Conservation (phyloP, 192 early-diverging fungal species). For the Lunasporangiospora selenospora region DNA sequence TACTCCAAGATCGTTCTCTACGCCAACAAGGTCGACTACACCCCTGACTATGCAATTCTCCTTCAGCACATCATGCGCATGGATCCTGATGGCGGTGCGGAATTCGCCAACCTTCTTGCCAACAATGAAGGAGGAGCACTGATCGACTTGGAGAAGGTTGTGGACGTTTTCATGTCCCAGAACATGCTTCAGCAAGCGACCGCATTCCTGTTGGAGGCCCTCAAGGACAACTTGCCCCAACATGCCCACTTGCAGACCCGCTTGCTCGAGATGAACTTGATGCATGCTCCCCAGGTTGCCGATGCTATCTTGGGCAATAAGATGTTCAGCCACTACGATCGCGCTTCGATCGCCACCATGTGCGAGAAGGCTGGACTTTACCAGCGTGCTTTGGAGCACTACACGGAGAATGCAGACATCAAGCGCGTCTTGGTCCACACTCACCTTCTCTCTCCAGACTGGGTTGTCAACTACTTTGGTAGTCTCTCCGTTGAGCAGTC, state of each 20-base stretch:
- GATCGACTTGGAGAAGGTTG: constrained; percentile 85
- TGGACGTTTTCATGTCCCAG: constrained; percentile 91
- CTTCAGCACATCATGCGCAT: constrained; percentile 90
- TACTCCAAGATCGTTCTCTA: constrained; percentile 97
- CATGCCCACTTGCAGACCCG: constrained; percentile 94
- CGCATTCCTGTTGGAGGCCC: constrained; percentile 93
- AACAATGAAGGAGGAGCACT: constrained; percentile 85
- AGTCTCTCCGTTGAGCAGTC: constrained; percentile 95
- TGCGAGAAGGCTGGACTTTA: constrained; percentile 98
- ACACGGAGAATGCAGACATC: constrained; percentile 95
- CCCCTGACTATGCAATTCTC: constrained; percentile 90
- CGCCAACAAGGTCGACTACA: constrained; percentile 92
- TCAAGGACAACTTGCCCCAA: constrained; percentile 93
- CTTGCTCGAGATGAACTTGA: constrained; percentile 96
- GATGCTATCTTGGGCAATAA: constrained; percentile 97
- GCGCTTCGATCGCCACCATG: constrained; percentile 86
- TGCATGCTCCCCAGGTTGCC: constrained; percentile 97
- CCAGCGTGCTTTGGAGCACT: constrained; percentile 96
- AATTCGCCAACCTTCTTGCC: constrained; percentile 90
- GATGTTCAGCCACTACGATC: constrained; percentile 97
- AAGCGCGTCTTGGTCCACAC: constrained; percentile 95
- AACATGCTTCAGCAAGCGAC: constrained; percentile 98
- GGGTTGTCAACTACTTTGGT: constrained; percentile 96
- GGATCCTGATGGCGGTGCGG: constrained; percentile 92
- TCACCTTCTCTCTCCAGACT: constrained; percentile 84